Conservation (phyloP, 2,329 filamentous ascomycete genomes). For the Cladosporium sp. region DNA sequence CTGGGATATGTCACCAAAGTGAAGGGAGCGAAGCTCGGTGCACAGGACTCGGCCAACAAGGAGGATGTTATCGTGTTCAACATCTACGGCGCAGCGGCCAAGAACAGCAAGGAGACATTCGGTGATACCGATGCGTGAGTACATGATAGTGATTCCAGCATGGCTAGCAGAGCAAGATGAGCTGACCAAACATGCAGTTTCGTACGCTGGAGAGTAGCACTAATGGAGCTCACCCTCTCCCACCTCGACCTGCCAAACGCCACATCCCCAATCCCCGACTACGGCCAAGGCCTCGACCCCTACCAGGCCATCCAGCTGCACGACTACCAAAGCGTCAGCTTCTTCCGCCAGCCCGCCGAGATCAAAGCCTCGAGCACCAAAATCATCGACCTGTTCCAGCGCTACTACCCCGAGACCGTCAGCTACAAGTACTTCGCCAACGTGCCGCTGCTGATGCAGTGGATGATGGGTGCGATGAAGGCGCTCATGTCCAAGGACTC, state of each 20-base stretch:
- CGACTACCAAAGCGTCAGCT: conserved; percentile 86
- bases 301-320: conserved; percentile 93
- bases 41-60: conserved; percentile 50
- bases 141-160: neutral
- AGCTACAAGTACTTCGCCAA: conserved; percentile 96
- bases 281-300: conserved; percentile 66
- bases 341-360: conserved; percentile 76
- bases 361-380: conserved; percentile 76
- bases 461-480: conserved; percentile 56
- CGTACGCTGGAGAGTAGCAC: conserved; percentile 82
- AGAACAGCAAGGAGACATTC: conserved; percentile 79
- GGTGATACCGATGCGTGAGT: conserved; percentile 77
- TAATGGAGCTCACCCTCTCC: conserved; percentile 84
- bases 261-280: conserved; percentile 70
- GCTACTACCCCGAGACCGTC: conserved; percentile 85
- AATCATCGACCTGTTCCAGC: conserved; percentile 78
- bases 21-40: conserved; percentile 46
- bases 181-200: conserved; percentile 59
- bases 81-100: conserved; percentile 82
- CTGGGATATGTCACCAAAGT: conserved; percentile 82
- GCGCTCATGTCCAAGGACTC: conserved; percentile 51
- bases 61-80: conserved; percentile 84
- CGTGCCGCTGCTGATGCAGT: conserved; percentile 87
- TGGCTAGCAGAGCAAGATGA: neutral
- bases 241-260: conserved; percentile 71